Evolutionary conservation across 345 rosid genomes (phyloP).

Genomic region (Xanthoceras sorbifolium): DNA sequence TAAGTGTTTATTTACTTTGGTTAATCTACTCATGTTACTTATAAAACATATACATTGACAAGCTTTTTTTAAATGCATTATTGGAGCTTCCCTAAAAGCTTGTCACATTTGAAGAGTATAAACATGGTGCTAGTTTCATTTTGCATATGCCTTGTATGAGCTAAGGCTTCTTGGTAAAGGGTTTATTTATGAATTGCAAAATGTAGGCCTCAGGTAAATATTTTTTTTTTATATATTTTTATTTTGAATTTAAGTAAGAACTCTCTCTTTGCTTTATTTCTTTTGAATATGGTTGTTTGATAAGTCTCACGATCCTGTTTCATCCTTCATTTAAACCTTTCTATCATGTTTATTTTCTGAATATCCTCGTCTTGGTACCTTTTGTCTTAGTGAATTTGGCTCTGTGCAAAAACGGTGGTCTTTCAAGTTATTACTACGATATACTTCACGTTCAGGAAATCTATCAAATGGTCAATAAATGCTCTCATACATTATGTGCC

Average conservation of each 20-base stretch:
- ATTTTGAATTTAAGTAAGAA: neutral
- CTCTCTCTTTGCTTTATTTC: neutral
- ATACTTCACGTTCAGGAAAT: neutral
- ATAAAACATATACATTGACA: too few species aligned
- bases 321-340: neutral
- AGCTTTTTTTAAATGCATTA: too few species aligned
- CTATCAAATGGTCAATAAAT: neutral
- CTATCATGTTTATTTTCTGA: neutral
- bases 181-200: neutral
- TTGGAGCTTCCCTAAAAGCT: too few species aligned
- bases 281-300: neutral
- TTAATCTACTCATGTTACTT: too few species aligned
- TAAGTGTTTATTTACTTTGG: too few species aligned
- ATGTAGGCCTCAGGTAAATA: neutral
- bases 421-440: neutral
- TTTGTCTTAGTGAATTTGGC: neutral
- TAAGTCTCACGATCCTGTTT: neutral
- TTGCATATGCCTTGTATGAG: neutral
- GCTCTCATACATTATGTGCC: neutral
- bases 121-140: neutral
- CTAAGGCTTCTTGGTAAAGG: neutral
- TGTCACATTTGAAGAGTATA: too few species aligned
- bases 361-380: neutral
- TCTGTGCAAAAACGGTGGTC: neutral
- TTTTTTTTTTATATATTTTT: neutral